These are phyloP conservation scores for Epichloe gansuensis DNA, from an alignment of 2,329 filamentous ascomycete species.

Conservation along the genomic window DNA sequence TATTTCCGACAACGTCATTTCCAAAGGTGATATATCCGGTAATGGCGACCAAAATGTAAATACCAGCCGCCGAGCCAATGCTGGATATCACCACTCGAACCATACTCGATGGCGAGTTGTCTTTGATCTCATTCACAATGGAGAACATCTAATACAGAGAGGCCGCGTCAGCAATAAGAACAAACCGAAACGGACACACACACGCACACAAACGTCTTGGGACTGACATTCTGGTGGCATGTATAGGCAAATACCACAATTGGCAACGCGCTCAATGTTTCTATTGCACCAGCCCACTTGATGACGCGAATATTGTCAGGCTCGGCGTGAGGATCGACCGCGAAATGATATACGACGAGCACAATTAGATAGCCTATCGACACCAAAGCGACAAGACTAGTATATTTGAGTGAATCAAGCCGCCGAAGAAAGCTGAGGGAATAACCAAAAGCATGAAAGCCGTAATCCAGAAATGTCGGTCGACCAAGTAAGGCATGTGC, in stretches of 20 bases:
- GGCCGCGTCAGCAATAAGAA: slow-evolving; percentile 13
- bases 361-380: slow-evolving; percentile 93
- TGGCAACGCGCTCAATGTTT: slow-evolving; percentile 73
- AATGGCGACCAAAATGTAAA: slow-evolving; percentile 86
- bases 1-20: slow-evolving; percentile 79
- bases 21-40: slow-evolving; percentile 96
- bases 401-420: slow-evolving; percentile 94
- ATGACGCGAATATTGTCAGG: slow-evolving; percentile 66
- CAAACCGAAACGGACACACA: not conserved
- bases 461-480: slow-evolving; percentile 95
- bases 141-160: slow-evolving; percentile 71
- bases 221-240: slow-evolving; percentile 81
- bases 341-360: slow-evolving; percentile 85
- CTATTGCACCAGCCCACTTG: slow-evolving; percentile 65
- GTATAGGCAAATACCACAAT: slow-evolving; percentile 99
- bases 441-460: slow-evolving; percentile 96
- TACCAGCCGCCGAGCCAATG: slow-evolving; percentile 74
- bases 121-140: slow-evolving; percentile 85
- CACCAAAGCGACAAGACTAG: slow-evolving; percentile 77
- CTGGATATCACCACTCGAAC: slow-evolving; percentile 69
- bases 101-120: slow-evolving; percentile 65
- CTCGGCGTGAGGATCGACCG: slow-evolving; percentile 62
- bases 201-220: slow-evolving; percentile 13
- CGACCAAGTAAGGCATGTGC: slow-evolving; percentile 59
- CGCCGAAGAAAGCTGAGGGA: slow-evolving; percentile 79